Evolutionary conservation across 768 basidiomycete genomes (phyloP).

Genomic region (Rickenella mellea): DNA sequence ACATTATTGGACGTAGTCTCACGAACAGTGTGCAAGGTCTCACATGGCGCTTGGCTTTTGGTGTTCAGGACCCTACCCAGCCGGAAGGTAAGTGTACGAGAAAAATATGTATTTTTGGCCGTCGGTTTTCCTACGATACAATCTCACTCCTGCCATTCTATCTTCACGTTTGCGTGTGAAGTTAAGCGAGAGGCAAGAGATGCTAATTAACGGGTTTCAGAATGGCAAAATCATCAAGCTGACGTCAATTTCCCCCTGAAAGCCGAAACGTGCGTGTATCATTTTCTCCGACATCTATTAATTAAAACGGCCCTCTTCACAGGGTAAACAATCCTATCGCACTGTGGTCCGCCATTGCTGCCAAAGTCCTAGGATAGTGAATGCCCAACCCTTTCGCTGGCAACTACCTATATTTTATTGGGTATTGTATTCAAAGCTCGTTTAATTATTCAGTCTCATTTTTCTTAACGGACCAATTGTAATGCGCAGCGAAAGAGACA

Average conservation of each 20-base stretch:
- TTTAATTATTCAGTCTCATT: too few relatives aligned
- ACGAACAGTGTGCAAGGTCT: constrained; percentile 52
- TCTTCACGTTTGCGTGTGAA: too few relatives aligned
- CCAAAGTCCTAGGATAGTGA: too few relatives aligned
- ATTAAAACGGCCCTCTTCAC: neutral
- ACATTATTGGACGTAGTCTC: too few relatives aligned
- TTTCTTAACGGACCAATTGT: too few relatives aligned
- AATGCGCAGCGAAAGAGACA: too few relatives aligned
- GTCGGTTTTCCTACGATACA: neutral
- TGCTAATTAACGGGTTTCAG: too few relatives aligned
- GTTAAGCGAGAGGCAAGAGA: neutral
- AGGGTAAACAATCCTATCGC: constrained; percentile 49
- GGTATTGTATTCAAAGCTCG: too few relatives aligned
- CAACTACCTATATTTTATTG: too few relatives aligned
- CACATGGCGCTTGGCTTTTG: constrained; percentile 55
- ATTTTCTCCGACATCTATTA: neutral
- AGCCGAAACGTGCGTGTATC: constrained; percentile 31
- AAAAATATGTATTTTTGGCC: neutral
- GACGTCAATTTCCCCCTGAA: constrained; percentile 43
- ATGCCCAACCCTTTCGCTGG: too few relatives aligned
- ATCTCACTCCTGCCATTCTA: neutral
- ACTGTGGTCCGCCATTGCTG: constrained; percentile 42
- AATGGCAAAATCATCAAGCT: constrained; percentile 52
- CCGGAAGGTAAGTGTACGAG: constrained; percentile 39
- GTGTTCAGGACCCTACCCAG: constrained; percentile 36